These are phyloP conservation scores for Pythium grandisporangium DNA, from an alignment of 352 stramenopile genomes.

Conservation along the genomic window DNA sequence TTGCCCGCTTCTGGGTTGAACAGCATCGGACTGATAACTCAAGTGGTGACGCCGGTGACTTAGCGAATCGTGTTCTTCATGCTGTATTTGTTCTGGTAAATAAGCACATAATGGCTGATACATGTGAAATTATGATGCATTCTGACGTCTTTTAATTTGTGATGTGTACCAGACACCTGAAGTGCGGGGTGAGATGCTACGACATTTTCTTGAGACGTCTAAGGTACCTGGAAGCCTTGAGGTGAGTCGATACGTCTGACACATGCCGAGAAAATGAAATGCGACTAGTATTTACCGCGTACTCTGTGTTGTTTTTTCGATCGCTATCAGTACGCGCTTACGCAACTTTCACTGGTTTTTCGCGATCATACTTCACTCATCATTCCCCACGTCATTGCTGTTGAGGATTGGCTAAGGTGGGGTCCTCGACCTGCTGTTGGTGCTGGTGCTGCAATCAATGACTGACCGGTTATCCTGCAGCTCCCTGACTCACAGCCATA, in stretches of 20 bases:
- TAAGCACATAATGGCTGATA: no score
- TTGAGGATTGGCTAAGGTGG: constrained; percentile 67
- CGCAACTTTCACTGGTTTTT: constrained; percentile 1
- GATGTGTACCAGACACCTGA: constrained; percentile 7
- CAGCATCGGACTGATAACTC: no score
- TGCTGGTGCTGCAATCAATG: no score
- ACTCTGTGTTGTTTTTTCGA: no score
- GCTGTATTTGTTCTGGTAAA: no score
- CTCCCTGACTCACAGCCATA: neutral
- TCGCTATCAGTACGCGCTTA: constrained; percentile 2
- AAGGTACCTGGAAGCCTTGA: neutral
- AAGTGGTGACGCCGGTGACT: no score
- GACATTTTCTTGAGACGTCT: neutral
- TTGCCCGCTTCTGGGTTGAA: constrained; percentile 55
- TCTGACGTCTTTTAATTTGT: no score
- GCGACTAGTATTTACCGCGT: no score
- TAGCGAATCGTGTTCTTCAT: neutral
- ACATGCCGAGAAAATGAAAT: no score
- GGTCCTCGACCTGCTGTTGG: neutral
- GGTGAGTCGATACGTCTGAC: neutral
- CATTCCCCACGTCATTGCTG: constrained; percentile 25
- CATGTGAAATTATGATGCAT: no score
- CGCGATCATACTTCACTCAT: constrained; percentile 3
- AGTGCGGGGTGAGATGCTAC: constrained; percentile 11
- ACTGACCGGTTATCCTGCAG: no score